phyloP scores from a whole-genome alignment of 768 basidiomycete genomes.

The Boletellus emodensis region DNA sequence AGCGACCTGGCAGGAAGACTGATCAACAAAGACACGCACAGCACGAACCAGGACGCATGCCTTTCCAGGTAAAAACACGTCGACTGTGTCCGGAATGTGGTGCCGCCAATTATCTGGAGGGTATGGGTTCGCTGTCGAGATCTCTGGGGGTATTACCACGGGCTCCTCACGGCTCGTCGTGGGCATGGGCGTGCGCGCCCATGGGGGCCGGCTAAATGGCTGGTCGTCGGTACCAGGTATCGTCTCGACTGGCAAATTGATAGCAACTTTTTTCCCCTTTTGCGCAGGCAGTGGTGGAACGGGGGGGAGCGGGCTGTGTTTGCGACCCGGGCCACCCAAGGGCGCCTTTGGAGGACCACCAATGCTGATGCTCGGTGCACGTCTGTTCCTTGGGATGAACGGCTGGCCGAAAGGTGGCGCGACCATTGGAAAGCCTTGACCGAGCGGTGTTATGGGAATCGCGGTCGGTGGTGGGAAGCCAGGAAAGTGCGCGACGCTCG shows the following conservation, averaged over 20 bases:
- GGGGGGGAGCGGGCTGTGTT: conserved; percentile 61
- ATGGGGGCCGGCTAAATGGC: conserved; percentile 42
- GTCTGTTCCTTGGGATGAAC: conserved; percentile 58
- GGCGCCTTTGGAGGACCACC: conserved; percentile 89
- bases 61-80: conserved; percentile 82
- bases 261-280: conserved; percentile 63
- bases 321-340: conserved; percentile 74
- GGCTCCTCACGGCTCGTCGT: conserved; percentile 33
- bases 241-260: conserved; percentile 75
- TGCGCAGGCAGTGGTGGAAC: conserved; percentile 28
- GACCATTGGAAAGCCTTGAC: conserved; percentile 54
- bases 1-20: conserved; percentile 43
- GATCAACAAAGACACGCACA: conserved; percentile 3
- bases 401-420: conserved; percentile 44
- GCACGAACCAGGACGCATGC: conserved; percentile 35
- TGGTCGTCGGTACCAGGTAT: conserved; percentile 34
- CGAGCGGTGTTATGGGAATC: conserved; percentile 59
- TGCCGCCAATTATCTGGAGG: conserved; percentile 63
- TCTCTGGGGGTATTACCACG: conserved; percentile 29
- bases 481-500: conserved; percentile 64
- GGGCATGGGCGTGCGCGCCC: conserved; percentile 59
- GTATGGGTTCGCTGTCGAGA: conserved; percentile 48
- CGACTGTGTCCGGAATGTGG: conserved; percentile 61
- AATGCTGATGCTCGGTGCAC: conserved; percentile 63
- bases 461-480: conserved; percentile 53